Evolutionary conservation across 176 grass and related monocot species (phyloP).

Genomic region (Triticum turgidum): DNA sequence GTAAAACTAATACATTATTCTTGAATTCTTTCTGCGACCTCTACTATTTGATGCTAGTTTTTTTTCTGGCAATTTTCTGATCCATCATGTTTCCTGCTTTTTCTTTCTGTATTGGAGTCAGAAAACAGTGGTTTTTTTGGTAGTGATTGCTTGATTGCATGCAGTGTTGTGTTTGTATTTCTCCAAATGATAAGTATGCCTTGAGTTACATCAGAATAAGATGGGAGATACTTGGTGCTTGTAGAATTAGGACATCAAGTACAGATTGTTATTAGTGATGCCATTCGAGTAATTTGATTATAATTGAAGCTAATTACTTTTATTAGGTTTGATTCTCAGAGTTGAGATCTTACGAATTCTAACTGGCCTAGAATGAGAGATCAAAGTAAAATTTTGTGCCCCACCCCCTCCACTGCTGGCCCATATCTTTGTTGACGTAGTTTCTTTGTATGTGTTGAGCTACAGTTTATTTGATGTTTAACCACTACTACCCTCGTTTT

Average conservation of each 20-base stretch:
- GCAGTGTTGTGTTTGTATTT: neutral
- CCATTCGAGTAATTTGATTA: neutral
- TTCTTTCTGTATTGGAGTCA: neutral
- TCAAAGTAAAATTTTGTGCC: neutral
- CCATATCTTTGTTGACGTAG: constrained; percentile 3
- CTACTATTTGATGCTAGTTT: neutral
- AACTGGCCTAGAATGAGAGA: neutral
- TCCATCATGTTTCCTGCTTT: neutral
- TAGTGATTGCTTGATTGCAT: constrained; percentile 1
- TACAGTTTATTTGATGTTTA: constrained; percentile 32
- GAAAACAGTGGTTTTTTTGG: neutral
- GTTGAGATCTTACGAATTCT: constrained; percentile 20
- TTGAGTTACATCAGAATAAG: neutral
- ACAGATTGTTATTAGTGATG: neutral
- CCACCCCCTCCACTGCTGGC: neutral
- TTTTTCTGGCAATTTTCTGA: constrained; percentile 1
- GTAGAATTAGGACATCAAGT: constrained; percentile 13
- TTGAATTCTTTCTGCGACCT: constrained; percentile 8
- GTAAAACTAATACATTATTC: neutral
- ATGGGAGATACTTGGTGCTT: neutral
- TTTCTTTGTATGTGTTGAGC: constrained; percentile 13
- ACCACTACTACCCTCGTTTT: constrained; percentile 8
- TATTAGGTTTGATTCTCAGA: neutral
- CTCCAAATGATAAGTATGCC: neutral
- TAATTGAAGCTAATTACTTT: neutral